Percentiles rank a stretch among this genome's conserved stretches.
Evolutionary conservation across 2,329 filamentous ascomycete genomes (phyloP).

Genomic region (Colletotrichum somersetense): DNA sequence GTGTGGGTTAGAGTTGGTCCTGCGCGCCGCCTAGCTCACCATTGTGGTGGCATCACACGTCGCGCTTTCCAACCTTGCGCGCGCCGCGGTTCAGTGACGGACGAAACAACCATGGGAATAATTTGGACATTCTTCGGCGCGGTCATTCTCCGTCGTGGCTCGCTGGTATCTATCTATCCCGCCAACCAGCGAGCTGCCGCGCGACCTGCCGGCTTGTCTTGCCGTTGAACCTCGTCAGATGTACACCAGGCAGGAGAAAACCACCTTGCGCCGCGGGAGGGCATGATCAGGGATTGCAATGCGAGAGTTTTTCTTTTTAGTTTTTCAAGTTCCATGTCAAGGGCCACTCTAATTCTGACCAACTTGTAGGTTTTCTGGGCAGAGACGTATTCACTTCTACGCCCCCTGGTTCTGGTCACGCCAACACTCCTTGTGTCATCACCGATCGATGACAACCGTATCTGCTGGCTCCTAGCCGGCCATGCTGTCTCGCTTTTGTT

Average conservation of each 20-base stretch:
- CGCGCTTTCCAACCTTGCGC: not conserved
- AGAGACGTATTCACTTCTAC: not conserved
- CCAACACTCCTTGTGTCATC: constrained; percentile 2
- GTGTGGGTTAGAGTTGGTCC: not conserved
- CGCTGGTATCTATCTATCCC: too few species aligned
- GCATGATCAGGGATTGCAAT: not conserved
- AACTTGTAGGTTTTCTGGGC: not conserved
- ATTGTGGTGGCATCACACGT: constrained; percentile 24
- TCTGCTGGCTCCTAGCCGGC: not conserved
- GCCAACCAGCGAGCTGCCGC: too few species aligned
- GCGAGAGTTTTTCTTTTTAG: not conserved
- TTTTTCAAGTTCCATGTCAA: constrained; percentile 1
- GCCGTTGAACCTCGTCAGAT: too few species aligned
- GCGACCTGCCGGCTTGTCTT: too few species aligned
- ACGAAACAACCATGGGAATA: too few species aligned
- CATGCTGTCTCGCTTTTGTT: not conserved
- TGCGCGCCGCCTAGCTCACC: constrained; percentile 2
- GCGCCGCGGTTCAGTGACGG: too few species aligned
- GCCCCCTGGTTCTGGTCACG: not conserved
- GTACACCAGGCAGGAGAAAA: not conserved
- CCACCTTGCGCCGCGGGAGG: not conserved
- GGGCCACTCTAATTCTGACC: not conserved
- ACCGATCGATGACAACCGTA: not conserved
- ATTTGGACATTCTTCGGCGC: too few species aligned
- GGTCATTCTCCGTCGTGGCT: too few species aligned